A percentile compares a stretch with the other conserved stretches of the same genome.
Conservation (phyloP, 169 alveolate genomes). For the Besnoitia besnoiti region DNA sequence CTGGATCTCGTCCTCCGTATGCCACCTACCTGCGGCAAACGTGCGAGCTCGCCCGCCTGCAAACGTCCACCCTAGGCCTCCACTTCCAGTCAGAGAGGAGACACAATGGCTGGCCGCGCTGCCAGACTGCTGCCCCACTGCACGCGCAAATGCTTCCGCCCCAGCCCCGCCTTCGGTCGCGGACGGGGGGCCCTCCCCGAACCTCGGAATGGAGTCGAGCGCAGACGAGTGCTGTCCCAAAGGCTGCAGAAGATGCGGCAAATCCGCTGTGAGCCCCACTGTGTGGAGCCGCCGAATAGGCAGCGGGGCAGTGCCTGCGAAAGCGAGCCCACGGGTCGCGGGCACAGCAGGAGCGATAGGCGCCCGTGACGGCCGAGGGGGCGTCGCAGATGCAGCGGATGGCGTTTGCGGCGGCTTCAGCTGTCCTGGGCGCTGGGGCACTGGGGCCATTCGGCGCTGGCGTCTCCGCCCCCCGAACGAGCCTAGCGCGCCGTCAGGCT, state of each 20-base stretch:
- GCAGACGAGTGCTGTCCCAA: background rate
- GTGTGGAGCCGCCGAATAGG: background rate
- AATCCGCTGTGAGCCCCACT: background rate
- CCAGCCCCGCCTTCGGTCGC: background rate
- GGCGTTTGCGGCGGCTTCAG: background rate
- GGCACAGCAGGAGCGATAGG: background rate
- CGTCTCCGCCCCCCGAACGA: background rate
- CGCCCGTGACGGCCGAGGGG: background rate
- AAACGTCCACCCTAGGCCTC: background rate
- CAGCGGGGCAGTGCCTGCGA: background rate
- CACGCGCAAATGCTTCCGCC: background rate
- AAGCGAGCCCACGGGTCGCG: background rate
- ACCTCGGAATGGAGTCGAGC: background rate
- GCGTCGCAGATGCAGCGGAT: background rate
- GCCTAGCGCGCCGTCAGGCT: background rate
- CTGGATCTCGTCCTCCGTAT: background rate
- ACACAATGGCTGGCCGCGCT: background rate
- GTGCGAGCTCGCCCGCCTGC: background rate
- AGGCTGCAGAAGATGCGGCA: background rate
- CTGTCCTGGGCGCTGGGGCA: background rate
- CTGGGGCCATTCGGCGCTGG: constrained; percentile 6
- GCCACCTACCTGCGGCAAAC: background rate
- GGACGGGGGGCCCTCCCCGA: background rate
- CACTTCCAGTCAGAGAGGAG: background rate
- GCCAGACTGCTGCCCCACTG: background rate